phyloP scores from a whole-genome alignment of 2,329 filamentous ascomycete genomes.

The Ophiostoma piceae region DNA sequence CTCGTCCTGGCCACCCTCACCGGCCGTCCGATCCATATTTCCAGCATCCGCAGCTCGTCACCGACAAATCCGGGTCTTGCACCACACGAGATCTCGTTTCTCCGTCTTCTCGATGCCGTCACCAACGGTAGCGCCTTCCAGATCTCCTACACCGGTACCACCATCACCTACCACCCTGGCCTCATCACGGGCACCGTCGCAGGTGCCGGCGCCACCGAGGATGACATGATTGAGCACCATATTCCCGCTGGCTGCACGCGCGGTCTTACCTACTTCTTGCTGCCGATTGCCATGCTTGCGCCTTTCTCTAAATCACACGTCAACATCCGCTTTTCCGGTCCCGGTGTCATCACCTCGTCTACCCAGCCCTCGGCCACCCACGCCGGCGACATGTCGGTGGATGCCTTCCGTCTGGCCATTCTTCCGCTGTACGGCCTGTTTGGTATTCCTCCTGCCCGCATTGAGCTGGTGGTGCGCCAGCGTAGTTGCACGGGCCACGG shows the following conservation, averaged over 20 bases:
- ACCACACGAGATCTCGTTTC: constrained; percentile 88
- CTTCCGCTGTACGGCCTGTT: constrained; percentile 86
- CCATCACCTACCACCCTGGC: constrained; percentile 84
- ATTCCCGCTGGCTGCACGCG: constrained; percentile 71
- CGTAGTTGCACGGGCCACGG: constrained; percentile 71
- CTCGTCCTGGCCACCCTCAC: constrained; percentile 88
- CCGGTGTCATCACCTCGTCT: constrained; percentile 85
- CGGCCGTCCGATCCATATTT: constrained; percentile 82
- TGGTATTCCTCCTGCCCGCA: constrained; percentile 70
- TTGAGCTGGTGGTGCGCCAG: constrained; percentile 77
- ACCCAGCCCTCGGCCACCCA: constrained; percentile 51
- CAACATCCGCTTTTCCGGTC: constrained; percentile 83
- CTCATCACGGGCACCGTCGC: constrained; percentile 81
- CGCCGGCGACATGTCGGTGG: constrained; percentile 69
- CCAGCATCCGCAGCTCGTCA: constrained; percentile 83
- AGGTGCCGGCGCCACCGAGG: constrained; percentile 60
- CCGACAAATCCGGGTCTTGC: constrained; percentile 83
- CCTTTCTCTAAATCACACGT: constrained; percentile 90
- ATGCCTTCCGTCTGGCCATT: constrained; percentile 88
- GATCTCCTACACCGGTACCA: constrained; percentile 93
- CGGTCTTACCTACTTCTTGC: constrained; percentile 85
- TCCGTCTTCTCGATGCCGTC: constrained; percentile 86
- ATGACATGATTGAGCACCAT: constrained; percentile 75
- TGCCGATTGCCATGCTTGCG: constrained; percentile 82
- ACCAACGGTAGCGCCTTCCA: constrained; percentile 95